Evolutionary conservation across 1,284 basidiomycete genomes (phyloP), one percentile per base, ranked within the genome.

Genomic region (Peniophora sp.): DNA sequence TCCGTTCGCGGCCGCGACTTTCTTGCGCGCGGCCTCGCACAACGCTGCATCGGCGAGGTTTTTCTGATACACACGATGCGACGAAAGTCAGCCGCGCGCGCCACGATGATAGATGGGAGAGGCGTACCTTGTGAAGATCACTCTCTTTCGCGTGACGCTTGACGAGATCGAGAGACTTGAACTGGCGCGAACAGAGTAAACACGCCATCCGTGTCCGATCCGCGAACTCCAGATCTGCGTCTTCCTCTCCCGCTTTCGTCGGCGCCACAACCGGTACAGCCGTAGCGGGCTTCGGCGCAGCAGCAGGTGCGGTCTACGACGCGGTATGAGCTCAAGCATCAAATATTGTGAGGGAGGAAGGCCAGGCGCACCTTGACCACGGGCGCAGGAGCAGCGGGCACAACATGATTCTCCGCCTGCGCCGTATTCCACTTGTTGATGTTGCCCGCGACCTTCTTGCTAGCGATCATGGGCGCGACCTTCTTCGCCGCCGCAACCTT

Each of bases 391-490:
- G 58, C 54, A 32, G 57, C 58, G 20, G 60, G 55, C 24, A 60
- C 15, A 35, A 55, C 52, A n/a, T 49, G 55, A 24, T 58, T 75
- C 60, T 91, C 92, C 66, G 84, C 85, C 68, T 94, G 90, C 15
- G 93, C 90, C 69, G 86, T 88, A 64, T 93, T 96, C 93, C 93
- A 97, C 61, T 97, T 96, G 62, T 78, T 85, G 63, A 97, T 96
- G 60, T 95, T 93, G 64, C 81, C 88, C 47, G 79, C 85, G 45
- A 89, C 91, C 85, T 95, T 97, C 75, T 87, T 90, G 65, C 88
- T 94, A 37, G 85, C 82, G 47, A 92, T 88, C 54, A 92, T 71
- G 20, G 91, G 89, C 24, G 86, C 85, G 34, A 92, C 83, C 62
- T 83, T 90, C 67, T 88, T 88, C 42, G 79, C 72, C 54, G 77